Conservation (phyloP, 1,139 yeast species). For the Yamadazyma atmosphaerica region DNA sequence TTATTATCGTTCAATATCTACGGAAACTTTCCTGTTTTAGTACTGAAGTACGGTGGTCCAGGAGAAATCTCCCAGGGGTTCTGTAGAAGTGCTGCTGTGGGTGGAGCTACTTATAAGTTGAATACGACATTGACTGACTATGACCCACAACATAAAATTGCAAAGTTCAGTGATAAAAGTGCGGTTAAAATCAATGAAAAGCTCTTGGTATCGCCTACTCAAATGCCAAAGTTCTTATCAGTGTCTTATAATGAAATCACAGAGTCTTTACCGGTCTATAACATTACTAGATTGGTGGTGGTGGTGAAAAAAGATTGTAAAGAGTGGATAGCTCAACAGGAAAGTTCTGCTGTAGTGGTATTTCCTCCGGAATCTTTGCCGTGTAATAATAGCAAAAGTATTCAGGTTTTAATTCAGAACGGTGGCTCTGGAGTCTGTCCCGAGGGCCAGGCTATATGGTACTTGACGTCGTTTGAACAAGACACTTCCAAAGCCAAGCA, state of each 20-base stretch:
- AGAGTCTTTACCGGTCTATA: conserved; percentile 41
- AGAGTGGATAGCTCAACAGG: conserved; percentile 89
- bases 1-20: conserved; percentile 86
- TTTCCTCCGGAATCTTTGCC: conserved; percentile 88
- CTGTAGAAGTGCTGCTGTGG: conserved; percentile 97
- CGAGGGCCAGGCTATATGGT: conserved; percentile 87
- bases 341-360: conserved; percentile 81
- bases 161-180: conserved; percentile 76
- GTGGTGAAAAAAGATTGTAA: conserved; percentile 84
- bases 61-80: conserved; percentile 97
- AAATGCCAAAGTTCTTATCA: conserved; percentile 53
- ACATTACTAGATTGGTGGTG: conserved; percentile 74
- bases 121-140: conserved; percentile 63
- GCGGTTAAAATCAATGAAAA: conserved; percentile 73
- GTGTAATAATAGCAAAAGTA: conserved; percentile 65
- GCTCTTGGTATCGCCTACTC: conserved; percentile 70
- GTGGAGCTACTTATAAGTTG: conserved; percentile 90
- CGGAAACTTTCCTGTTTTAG: conserved; percentile 91
- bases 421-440: conserved; percentile 92
- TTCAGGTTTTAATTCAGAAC: conserved; percentile 85
- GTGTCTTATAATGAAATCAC: conserved; percentile 32
- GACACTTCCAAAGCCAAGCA: conserved; percentile 65
- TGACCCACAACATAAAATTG: conserved; percentile 66
- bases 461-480: conserved; percentile 73
- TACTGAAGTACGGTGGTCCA: conserved; percentile 92